Evolutionary conservation across 768 basidiomycete species (phyloP).

Genomic region (Phlebiopsis flavidoalba): DNA sequence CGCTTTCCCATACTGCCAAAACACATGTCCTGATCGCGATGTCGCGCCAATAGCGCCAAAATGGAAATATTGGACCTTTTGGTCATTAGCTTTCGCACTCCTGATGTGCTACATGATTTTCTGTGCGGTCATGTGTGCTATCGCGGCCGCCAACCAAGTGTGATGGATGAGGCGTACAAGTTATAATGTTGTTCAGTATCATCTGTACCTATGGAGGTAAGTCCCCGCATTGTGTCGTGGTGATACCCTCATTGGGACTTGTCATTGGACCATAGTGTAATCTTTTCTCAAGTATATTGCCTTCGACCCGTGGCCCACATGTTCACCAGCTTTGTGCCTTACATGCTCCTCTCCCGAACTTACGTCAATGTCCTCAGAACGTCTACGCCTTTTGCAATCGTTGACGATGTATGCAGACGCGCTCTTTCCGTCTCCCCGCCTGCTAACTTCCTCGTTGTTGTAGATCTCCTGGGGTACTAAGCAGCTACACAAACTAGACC

Average conservation of each 20-base stretch:
- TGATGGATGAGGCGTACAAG: constrained; percentile 60
- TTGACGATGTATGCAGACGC: constrained; percentile 64
- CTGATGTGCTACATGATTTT: constrained; percentile 82
- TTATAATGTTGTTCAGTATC: constrained; percentile 80
- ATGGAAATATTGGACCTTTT: constrained; percentile 85
- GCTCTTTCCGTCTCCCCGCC: too few relatives aligned
- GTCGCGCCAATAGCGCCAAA: constrained; percentile 43
- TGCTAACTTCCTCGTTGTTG: too few relatives aligned
- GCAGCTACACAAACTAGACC: constrained; percentile 68
- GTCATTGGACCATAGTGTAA: constrained; percentile 45
- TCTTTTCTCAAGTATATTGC: constrained; percentile 74
- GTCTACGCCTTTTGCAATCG: constrained; percentile 86
- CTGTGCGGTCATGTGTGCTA: constrained; percentile 76
- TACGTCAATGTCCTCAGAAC: constrained; percentile 73
- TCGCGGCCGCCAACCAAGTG: constrained; percentile 67
- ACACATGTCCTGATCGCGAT: not conserved
- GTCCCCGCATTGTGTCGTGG: constrained; percentile 14
- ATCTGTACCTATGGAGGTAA: constrained; percentile 78
- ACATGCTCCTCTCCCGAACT: constrained; percentile 79
- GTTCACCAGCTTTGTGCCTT: constrained; percentile 85
- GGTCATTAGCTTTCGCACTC: constrained; percentile 64
- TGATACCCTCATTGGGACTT: not conserved
- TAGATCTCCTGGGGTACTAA: constrained; percentile 97
- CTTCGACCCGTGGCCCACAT: constrained; percentile 97
- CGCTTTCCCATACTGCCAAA: not conserved